Evolutionary conservation across 1,284 basidiomycete species (phyloP).

Genomic region (Marasmius sp.): DNA sequence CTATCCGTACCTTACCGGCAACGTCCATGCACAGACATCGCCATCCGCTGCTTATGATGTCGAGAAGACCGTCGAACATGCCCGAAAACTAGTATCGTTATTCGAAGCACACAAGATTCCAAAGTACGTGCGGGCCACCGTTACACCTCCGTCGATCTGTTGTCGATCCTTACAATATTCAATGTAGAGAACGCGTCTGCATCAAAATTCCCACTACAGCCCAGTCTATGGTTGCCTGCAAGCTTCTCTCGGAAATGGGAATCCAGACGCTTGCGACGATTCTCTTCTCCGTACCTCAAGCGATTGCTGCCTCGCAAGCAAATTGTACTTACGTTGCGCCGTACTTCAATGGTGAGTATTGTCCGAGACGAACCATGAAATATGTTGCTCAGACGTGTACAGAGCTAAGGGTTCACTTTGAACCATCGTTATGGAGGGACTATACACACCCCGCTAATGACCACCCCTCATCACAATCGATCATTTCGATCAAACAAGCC

Average conservation of each 20-base stretch:
- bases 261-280: slow-evolving; percentile 49
- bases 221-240: slow-evolving; percentile 45
- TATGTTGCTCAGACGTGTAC: not conserved
- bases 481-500: slow-evolving; percentile 35
- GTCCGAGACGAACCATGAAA: not conserved
- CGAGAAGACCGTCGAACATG: slow-evolving; percentile 44
- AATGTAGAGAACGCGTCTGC: slow-evolving; percentile 40
- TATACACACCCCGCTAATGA: slow-evolving; percentile 39
- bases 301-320: slow-evolving; percentile 47
- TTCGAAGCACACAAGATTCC: slow-evolving; percentile 46
- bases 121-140: slow-evolving; percentile 26
- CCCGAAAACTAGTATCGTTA: slow-evolving; percentile 39
- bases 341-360: slow-evolving; percentile 45
- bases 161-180: not conserved
- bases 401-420: slow-evolving; percentile 52
- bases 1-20: slow-evolving; percentile 43
- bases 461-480: slow-evolving; percentile 42
- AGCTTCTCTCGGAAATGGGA: slow-evolving; percentile 35
- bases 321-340: slow-evolving; percentile 48
- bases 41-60: slow-evolving; percentile 44
- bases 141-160: not conserved
- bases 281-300: slow-evolving; percentile 47
- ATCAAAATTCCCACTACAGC: slow-evolving; percentile 54
- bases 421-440: slow-evolving; percentile 39
- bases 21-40: slow-evolving; percentile 47